phyloP scores from a whole-genome alignment of 306 rosid species.

The Mimosa bimucronata region DNA sequence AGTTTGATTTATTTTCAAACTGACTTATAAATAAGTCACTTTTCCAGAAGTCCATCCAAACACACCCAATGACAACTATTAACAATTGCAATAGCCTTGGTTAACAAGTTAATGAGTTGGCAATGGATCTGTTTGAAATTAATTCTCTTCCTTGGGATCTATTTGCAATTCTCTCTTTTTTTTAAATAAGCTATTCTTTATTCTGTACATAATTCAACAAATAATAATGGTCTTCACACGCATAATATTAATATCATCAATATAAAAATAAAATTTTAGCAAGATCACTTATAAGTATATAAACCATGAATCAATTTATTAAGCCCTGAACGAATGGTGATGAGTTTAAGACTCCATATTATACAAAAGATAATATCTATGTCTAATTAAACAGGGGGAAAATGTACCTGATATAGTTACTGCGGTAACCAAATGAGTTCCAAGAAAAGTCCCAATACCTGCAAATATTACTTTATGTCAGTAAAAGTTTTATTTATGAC shows the following conservation, averaged over 20 bases:
- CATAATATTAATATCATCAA: background rate
- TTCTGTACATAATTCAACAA: background rate
- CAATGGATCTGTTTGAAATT: no score
- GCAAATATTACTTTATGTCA: background rate
- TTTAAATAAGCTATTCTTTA: background rate
- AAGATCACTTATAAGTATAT: no score
- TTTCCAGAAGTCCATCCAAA: no score
- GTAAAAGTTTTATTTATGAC: background rate
- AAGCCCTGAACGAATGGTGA: background rate
- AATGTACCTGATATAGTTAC: conserved; percentile 39
- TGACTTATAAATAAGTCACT: no score
- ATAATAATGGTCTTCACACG: background rate
- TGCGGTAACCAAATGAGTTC: conserved; percentile 26
- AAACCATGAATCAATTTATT: no score
- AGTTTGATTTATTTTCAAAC: no score
- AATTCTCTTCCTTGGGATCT: no score
- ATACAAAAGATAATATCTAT: background rate
- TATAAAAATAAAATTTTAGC: background rate
- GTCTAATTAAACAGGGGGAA: background rate
- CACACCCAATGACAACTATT: no score
- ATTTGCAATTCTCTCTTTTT: no score
- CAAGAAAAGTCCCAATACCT: conserved; percentile 73
- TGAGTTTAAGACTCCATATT: no score
- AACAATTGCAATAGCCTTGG: no score
- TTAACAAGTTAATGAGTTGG: no score